phyloP scores from a whole-genome alignment of 2,329 filamentous ascomycete species.

The Hypoxylon sp. region DNA sequence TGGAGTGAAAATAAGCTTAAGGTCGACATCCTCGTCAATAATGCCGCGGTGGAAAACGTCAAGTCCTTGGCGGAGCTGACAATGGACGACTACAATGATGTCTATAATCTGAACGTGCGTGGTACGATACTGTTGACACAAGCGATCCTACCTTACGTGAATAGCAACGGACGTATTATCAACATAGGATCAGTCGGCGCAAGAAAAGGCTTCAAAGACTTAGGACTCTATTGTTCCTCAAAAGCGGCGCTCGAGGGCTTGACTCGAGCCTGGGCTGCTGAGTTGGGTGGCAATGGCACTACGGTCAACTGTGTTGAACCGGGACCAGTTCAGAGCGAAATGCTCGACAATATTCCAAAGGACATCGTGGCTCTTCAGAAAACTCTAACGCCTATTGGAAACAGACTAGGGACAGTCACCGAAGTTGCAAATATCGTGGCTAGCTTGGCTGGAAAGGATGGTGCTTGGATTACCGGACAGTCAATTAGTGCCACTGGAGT shows the following conservation, averaged over 20 bases:
- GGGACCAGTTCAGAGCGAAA: slow-evolving; percentile 69
- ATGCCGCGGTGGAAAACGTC: slow-evolving; percentile 56
- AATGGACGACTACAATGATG: slow-evolving; percentile 63
- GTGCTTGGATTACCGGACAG: slow-evolving; percentile 67
- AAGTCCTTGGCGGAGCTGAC: slow-evolving; percentile 58
- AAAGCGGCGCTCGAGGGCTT: slow-evolving; percentile 73
- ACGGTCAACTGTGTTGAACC: slow-evolving; percentile 73
- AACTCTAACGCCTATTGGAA: slow-evolving; percentile 63
- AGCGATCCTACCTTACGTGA: slow-evolving; percentile 65
- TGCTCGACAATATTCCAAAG: slow-evolving; percentile 66
- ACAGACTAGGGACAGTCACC: slow-evolving; percentile 63
- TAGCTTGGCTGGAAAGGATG: slow-evolving; percentile 65
- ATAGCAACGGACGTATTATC: slow-evolving; percentile 64
- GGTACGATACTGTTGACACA: slow-evolving; percentile 67
- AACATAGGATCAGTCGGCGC: slow-evolving; percentile 70
- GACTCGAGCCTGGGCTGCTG: slow-evolving; percentile 70
- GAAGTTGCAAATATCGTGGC: slow-evolving; percentile 70
- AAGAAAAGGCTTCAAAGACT: slow-evolving; percentile 59
- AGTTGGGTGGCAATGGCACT: slow-evolving; percentile 68
- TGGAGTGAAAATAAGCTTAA: slow-evolving; percentile 35
- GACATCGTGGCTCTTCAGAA: slow-evolving; percentile 64
- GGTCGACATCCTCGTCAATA: slow-evolving; percentile 57
- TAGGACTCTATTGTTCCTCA: slow-evolving; percentile 66
- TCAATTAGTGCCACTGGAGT: slow-evolving; percentile 68
- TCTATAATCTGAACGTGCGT: slow-evolving; percentile 71